phyloP scores from a whole-genome alignment of 2,329 filamentous ascomycete species.

The Neonectria magnoliae region DNA sequence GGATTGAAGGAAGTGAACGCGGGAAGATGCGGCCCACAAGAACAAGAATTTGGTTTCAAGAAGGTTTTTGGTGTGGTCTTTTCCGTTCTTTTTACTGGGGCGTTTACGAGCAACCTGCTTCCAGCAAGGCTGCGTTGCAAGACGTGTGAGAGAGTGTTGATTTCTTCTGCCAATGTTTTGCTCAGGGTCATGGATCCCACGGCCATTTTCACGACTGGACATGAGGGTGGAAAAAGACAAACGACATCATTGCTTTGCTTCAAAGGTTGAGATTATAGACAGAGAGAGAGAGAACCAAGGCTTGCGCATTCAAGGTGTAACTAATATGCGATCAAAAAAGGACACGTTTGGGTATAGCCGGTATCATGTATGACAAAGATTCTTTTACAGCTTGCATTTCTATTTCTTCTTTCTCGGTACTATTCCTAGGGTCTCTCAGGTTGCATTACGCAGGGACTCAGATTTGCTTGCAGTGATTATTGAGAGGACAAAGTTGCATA shows the following conservation, averaged over 20 bases:
- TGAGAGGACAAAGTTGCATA: conserved; percentile 20
- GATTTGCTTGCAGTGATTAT: conserved; percentile 29
- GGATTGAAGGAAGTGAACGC: conserved; percentile 21
- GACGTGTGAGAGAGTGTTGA: conserved; percentile 35
- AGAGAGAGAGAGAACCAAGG: conserved; percentile 46
- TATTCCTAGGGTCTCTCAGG: conserved; percentile 29
- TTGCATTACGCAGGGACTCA: conserved; percentile 30
- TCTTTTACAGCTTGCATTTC: conserved; percentile 40
- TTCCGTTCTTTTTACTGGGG: conserved; percentile 30
- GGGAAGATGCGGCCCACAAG: conserved; percentile 16
- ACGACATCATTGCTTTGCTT: conserved; percentile 44
- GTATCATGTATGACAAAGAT: conserved; percentile 48
- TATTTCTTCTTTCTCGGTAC: conserved; percentile 32
- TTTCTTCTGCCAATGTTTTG: conserved; percentile 37
- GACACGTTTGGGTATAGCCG: conserved; percentile 46
- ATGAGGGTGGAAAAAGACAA: conserved; percentile 38
- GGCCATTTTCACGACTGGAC: conserved; percentile 37
- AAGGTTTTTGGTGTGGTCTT: conserved; percentile 27
- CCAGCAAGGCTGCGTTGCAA: conserved; percentile 23
- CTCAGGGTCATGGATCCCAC: conserved; percentile 39
- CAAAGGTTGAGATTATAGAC: conserved; percentile 50
- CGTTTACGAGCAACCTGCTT: conserved; percentile 33
- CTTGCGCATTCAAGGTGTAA: conserved; percentile 48
- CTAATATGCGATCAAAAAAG: conserved; percentile 50
- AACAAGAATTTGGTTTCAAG: conserved; percentile 23